Evolutionary conservation across 306 rosid genomes (phyloP).

Genomic region (Prunus armeniaca): DNA sequence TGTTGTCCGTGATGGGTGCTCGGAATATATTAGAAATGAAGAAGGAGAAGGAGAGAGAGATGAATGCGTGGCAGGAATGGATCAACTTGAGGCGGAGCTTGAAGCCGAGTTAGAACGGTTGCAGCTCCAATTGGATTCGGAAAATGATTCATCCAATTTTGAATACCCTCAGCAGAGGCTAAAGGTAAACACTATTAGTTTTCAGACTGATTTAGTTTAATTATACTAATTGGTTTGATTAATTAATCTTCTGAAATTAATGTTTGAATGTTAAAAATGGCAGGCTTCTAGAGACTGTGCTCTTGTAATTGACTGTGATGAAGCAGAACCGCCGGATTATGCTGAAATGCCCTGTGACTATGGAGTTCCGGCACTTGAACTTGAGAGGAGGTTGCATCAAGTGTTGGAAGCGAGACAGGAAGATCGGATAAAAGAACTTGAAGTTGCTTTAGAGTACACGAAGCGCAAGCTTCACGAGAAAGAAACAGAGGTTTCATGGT

Average conservation of each 20-base stretch:
- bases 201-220: background rate
- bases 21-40: constrained; percentile 20
- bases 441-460: constrained; percentile 60
- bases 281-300: constrained; percentile 38
- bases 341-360: constrained; percentile 41
- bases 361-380: constrained; percentile 67
- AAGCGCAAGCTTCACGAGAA: constrained; percentile 52
- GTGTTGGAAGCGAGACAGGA: constrained; percentile 65
- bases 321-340: constrained; percentile 12
- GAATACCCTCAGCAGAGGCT: constrained; percentile 29
- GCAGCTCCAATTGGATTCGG: constrained; percentile 68
- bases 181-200: constrained; percentile 35
- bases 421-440: constrained; percentile 72
- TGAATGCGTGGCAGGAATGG: constrained; percentile 47
- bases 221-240: background rate
- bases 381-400: constrained; percentile 78
- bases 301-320: constrained; percentile 48
- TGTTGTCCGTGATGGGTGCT: constrained; percentile 23
- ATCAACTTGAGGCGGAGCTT: constrained; percentile 70
- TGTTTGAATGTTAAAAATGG: constrained; percentile 29
- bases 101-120: constrained; percentile 69
- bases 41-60: constrained; percentile 35
- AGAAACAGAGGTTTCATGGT: constrained; percentile 66
- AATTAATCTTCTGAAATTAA: background rate
- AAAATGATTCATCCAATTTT: constrained; percentile 16